Base-by-base conservation (phyloP, 148 eudicot genomes). In the Gaultheria prostrata region DNA sequence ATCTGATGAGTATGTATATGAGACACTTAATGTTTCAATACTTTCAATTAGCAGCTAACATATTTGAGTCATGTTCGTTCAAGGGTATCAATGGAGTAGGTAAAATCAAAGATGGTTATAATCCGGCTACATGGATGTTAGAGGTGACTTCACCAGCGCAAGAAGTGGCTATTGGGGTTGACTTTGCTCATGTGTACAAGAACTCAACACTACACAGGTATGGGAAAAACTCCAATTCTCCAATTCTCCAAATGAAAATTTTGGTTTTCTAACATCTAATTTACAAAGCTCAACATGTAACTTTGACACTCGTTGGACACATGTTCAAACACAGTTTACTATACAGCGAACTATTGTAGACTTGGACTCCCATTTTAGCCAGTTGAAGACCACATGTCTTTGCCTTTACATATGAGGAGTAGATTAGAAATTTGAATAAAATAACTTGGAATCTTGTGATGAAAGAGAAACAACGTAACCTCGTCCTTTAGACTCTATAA, bases 51-150 rank as follows among this genome's bases (percentile, higher is more conserved):
- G 9, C 5, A 24, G 15, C 57, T 83, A 76, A 87, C 43, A 54
- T 35, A 45, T 2, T 61, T 12, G 4, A 24, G 6, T 43, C 18
- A 81, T 81, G 10, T 78, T 32, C 61, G 79, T 77, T 4, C 79
- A 49, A 92, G 92, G 88, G 87, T 28, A 86, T 87, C 18, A 28
- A 83, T 73, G 95, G 95, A 81, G 88, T 92, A n/a, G 87, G 85
- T 83, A 92, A 90, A 87, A 92, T 92, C 76, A 91, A 89, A 87
- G 93, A 92, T 57, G 93, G 91, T 30, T 89, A 91, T 81, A 92
- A 92, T 81, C 95, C 95, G 11, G 95, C 95, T 48, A 92, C 95
- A 0, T 92, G 95, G 95, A 92, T 92, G 95, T 79, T 92, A 88
- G 95, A 91, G 79, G 92, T 91, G 14, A 86, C 92, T 82, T 92